phyloP scores from a whole-genome alignment of 1,284 basidiomycete species.

The Tilletia caries region DNA sequence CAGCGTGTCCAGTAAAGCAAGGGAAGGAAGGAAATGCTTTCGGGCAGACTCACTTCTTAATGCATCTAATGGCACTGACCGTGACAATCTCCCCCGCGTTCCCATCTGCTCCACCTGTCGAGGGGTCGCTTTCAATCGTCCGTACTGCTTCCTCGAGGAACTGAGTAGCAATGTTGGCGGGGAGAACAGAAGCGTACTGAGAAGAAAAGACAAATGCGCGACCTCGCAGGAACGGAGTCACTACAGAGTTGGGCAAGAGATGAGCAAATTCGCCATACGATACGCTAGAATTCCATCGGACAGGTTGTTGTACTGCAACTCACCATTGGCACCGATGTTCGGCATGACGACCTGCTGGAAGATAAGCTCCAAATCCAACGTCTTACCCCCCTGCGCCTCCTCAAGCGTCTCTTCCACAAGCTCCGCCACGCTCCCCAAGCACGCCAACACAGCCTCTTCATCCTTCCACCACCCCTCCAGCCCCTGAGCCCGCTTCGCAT shows the following conservation, averaged over 20 bases:
- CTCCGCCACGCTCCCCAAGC: slow-evolving; percentile 78
- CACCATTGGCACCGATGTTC: slow-evolving; percentile 67
- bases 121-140: slow-evolving; percentile 67
- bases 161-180: slow-evolving; percentile 60
- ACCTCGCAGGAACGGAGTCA: slow-evolving; percentile 79
- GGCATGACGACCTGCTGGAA: slow-evolving; percentile 76
- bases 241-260: background rate
- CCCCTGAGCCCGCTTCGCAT: slow-evolving; percentile 28
- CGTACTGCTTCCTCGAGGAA: slow-evolving; percentile 82
- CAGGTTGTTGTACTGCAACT: slow-evolving; percentile 28
- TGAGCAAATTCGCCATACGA: background rate
- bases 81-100: slow-evolving; percentile 78
- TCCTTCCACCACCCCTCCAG: slow-evolving; percentile 66
- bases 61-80: slow-evolving; percentile 71
- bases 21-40: background rate
- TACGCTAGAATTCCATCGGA: no score
- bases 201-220: slow-evolving; percentile 91
- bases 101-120: slow-evolving; percentile 13
- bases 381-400: slow-evolving; percentile 64
- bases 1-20: no score
- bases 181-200: slow-evolving; percentile 74
- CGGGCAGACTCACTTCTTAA: slow-evolving; percentile 36
- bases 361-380: slow-evolving; percentile 72
- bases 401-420: slow-evolving; percentile 72
- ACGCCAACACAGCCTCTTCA: slow-evolving; percentile 76